Evolutionary conservation across 2,329 filamentous ascomycete genomes (phyloP), one percentile per base, ranked within the genome.

Genomic region (Verticillium nonalfalfae): DNA sequence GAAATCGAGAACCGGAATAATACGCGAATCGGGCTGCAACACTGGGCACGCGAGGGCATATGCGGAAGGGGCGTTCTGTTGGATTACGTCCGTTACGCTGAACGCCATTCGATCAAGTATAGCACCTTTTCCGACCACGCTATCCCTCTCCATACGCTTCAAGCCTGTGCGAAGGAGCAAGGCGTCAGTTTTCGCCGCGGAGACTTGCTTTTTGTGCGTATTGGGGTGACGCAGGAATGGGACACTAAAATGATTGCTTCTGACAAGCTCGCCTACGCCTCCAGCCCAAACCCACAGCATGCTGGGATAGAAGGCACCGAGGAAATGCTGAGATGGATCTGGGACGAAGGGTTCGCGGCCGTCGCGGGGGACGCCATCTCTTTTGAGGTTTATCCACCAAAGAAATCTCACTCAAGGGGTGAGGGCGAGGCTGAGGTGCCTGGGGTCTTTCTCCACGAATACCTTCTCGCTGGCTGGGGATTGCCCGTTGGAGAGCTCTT

Each of bases 141-240:
- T 34, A 71, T 80, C 52, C 70, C 69, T 55, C 64, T 67, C 5
- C 14, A 10, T 31, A 69, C 57, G 1, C 65, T 78, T 0, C 61
- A 70, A 1, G 68, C 72, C 3, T 69, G 77, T 6, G 78, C 79
- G 1, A 65, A 70, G 10, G 74, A 77, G 59, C 74, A 73, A 58
- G 72, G 74, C 5, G 73, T 81, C 13, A 74, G 68, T 0, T 81
- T 83, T 57, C 73, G 74, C 38, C 73, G 71, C 4, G 82, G 82
- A 1, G 82, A 84, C 59, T 78, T 85, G 15, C 71, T 85, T 3
- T 77, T 85, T 59, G 70, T 82, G 6, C 76, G 80, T 18, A 73
- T 75, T 57, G 74, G 74, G 7, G 56, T 71, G 52, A 73, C 69
- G 11, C 65, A 62, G 21, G 66, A 70, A 50, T 73, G 71, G 70